Percentiles rank a stretch among this genome's conserved stretches.
phyloP scores from a whole-genome alignment of 148 eudicot species.

The Selenicereus undatus region DNA sequence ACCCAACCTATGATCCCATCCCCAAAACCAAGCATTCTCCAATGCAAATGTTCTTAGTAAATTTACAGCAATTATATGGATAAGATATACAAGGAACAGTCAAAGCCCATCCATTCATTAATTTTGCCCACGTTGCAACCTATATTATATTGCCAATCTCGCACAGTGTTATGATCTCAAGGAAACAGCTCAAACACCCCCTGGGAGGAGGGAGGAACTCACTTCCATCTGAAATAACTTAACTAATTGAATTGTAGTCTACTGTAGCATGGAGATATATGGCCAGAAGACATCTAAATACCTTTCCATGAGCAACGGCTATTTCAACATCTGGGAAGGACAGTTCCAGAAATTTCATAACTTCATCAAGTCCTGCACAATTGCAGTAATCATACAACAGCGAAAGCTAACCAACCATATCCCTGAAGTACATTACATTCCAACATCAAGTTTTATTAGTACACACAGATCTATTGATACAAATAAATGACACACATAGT shows the following conservation, averaged over 20 bases:
- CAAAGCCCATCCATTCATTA: not conserved
- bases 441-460: too few species aligned
- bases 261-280: not conserved
- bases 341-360: conserved; percentile 57
- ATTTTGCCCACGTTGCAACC: not conserved
- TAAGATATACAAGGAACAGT: too few species aligned
- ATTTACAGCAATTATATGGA: too few species aligned
- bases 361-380: conserved; percentile 79
- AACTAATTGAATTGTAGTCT: not conserved
- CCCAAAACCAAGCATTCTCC: too few species aligned
- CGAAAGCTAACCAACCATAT: not conserved
- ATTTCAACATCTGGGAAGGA: conserved; percentile 74
- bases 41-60: too few species aligned
- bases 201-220: not conserved
- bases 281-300: conserved; percentile 19
- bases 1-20: too few species aligned
- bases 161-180: not conserved
- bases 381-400: not conserved
- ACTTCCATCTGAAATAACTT: not conserved
- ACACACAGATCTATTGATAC: too few species aligned
- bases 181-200: not conserved
- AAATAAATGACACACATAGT: too few species aligned
- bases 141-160: not conserved
- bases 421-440: too few species aligned
- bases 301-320: conserved; percentile 98